Evolutionary conservation across 495 filamentous ascomycete genomes (phyloP).

Genomic region (Aspergillus hancockii): DNA sequence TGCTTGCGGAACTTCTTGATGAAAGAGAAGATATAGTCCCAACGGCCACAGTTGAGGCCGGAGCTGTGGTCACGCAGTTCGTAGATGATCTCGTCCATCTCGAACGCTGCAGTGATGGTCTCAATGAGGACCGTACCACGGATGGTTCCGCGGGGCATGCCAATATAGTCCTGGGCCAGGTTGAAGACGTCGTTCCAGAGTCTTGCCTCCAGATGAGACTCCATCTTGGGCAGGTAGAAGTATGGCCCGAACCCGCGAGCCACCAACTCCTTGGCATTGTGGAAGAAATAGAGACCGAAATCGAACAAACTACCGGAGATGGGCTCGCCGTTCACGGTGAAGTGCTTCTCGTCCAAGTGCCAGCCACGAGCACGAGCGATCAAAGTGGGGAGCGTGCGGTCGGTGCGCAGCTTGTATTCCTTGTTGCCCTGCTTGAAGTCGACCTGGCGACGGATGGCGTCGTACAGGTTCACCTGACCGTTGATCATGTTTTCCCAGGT

Average conservation of each 20-base stretch:
- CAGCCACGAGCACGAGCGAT: slow-evolving; percentile 88
- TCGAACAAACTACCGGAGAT: slow-evolving; percentile 95
- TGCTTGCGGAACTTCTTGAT: slow-evolving; percentile 99
- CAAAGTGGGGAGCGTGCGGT: slow-evolving; percentile 74
- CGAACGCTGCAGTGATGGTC: slow-evolving; percentile 97
- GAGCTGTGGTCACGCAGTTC: slow-evolving; percentile 96
- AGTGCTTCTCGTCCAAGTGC: slow-evolving; percentile 98
- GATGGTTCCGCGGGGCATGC: slow-evolving; percentile 88
- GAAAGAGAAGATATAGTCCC: slow-evolving; percentile 99
- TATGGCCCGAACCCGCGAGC: slow-evolving; percentile 86
- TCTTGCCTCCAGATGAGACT: slow-evolving; percentile 93
- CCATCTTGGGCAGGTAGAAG: slow-evolving; percentile 99
- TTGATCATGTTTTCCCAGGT: slow-evolving; percentile 99
- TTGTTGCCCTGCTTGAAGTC: slow-evolving; percentile 96
- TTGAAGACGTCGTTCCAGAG: slow-evolving; percentile 99
- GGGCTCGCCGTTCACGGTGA: slow-evolving; percentile 92
- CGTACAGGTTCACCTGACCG: slow-evolving; percentile 97
- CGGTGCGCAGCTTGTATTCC: slow-evolving; percentile 95
- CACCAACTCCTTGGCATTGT: slow-evolving; percentile 91
- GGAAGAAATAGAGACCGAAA: slow-evolving; percentile 99
- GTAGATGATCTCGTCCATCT: slow-evolving; percentile 99
- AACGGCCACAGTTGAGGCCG: slow-evolving; percentile 96
- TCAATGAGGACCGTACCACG: slow-evolving; percentile 96
- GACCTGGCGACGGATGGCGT: slow-evolving; percentile 90
- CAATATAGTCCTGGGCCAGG: slow-evolving; percentile 88